Conservation (phyloP, 805 yeast genomes). For the Lipomyces mesembrius region DNA sequence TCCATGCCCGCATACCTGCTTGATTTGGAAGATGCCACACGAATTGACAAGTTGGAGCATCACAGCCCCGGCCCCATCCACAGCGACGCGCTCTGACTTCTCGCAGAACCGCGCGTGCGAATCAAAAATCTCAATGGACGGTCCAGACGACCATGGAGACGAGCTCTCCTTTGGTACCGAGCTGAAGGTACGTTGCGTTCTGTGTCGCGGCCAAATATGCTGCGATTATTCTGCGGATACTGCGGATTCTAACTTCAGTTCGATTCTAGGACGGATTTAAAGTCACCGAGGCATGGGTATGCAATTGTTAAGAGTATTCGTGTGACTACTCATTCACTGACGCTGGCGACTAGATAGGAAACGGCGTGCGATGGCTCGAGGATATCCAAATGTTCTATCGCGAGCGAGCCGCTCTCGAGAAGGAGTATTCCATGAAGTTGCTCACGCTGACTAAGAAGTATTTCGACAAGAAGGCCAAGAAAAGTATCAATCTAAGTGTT, state of each 20-base stretch:
- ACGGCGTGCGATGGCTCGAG: constrained; percentile 72
- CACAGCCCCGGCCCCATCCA: background rate
- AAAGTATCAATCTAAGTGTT: constrained; percentile 71
- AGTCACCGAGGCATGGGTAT: constrained; percentile 76
- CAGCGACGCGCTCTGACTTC: background rate
- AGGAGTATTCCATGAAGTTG: constrained; percentile 76
- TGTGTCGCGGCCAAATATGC: background rate
- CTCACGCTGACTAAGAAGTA: constrained; percentile 67
- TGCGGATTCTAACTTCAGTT: background rate
- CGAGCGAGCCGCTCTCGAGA: constrained; percentile 80
- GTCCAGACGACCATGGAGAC: constrained; percentile 26
- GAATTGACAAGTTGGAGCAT: background rate
- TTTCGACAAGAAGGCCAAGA: constrained; percentile 74
- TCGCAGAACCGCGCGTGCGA: background rate
- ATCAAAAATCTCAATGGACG: constrained; percentile 27
- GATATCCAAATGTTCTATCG: constrained; percentile 84
- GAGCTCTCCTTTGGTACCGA: constrained; percentile 44
- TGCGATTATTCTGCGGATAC: background rate
- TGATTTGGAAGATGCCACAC: background rate
- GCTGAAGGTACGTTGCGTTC: constrained; percentile 38
- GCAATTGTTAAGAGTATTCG: constrained; percentile 10
- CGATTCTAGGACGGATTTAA: constrained; percentile 68
- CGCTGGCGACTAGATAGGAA: constrained; percentile 44
- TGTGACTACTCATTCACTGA: constrained; percentile 5
- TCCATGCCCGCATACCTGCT: background rate